These are phyloP conservation scores for Cucumis cinereus DNA, from an alignment of 306 rosid species.

Conservation along the genomic window DNA sequence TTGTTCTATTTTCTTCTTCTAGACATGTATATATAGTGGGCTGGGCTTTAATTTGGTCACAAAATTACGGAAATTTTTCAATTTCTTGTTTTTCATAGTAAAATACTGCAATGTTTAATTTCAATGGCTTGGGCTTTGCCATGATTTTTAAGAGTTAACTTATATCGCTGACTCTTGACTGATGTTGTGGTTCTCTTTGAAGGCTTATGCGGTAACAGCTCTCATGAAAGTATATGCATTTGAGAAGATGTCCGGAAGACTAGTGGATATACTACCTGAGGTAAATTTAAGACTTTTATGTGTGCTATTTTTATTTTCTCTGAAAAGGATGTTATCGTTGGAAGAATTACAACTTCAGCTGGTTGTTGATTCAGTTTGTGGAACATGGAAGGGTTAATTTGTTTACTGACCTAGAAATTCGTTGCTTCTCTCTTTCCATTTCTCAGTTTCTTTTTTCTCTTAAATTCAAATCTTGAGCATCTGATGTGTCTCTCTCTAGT, in stretches of 20 bases:
- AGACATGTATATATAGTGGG: neutral
- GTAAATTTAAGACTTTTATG: constrained; percentile 24
- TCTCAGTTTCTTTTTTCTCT: neutral
- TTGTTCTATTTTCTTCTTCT: neutral
- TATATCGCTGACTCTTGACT: neutral
- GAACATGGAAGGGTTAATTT: neutral
- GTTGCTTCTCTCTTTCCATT: neutral
- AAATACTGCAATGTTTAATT: neutral
- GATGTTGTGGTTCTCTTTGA: constrained; percentile 16
- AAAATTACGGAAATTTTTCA: neutral
- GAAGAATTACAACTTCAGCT: neutral
- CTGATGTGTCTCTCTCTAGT: neutral
- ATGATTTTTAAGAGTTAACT: neutral
- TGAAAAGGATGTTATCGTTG: neutral
- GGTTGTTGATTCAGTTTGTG: neutral
- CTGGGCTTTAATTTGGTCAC: neutral
- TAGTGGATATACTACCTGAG: constrained; percentile 74
- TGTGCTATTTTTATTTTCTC: neutral
- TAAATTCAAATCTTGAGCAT: neutral
- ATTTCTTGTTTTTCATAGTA: neutral
- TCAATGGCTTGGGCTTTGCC: neutral
- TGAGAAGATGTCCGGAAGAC: constrained; percentile 66
- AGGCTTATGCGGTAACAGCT: constrained; percentile 91
- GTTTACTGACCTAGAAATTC: neutral
- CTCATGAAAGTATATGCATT: constrained; percentile 73